phyloP scores from a whole-genome alignment of 2,329 filamentous ascomycete genomes.

The Ophiostoma novo-ulmi region DNA sequence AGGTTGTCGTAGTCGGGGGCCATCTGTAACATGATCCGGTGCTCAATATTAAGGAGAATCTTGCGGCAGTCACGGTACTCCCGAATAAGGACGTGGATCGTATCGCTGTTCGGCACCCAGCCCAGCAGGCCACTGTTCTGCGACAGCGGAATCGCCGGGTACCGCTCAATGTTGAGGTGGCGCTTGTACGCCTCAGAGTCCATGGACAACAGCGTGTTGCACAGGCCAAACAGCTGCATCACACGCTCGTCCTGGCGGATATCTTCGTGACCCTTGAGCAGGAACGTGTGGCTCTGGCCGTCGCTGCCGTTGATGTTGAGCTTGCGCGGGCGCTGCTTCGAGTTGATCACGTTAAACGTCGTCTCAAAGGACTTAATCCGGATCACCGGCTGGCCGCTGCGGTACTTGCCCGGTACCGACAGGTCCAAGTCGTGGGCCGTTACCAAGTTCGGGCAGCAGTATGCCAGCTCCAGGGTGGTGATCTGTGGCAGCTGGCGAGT shows the following conservation, averaged over 20 bases:
- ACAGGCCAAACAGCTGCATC: conserved; percentile 97
- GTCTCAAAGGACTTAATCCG: conserved; percentile 85
- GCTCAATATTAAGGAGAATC: conserved; percentile 97
- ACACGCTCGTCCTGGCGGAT: conserved; percentile 98
- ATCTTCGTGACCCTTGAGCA: conserved; percentile 98
- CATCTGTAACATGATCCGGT: conserved; percentile 99
- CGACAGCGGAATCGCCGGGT: conserved; percentile 92
- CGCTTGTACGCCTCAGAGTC: conserved; percentile 97
- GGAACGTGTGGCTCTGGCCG: conserved; percentile 78
- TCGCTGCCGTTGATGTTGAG: conserved; percentile 85
- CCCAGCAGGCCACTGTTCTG: conserved; percentile 93
- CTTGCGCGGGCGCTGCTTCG: conserved; percentile 91
- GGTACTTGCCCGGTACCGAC: conserved; percentile 92
- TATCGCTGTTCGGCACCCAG: conserved; percentile 97
- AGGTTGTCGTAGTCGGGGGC: conserved; percentile 98
- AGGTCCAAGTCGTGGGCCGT: conserved; percentile 80
- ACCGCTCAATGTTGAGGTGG: conserved; percentile 92
- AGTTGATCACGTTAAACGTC: conserved; percentile 86
- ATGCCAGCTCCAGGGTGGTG: conserved; percentile 87
- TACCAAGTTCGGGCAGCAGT: conserved; percentile 91
- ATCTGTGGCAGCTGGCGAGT: conserved; percentile 88
- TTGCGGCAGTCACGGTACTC: conserved; percentile 97
- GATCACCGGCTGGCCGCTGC: conserved; percentile 70
- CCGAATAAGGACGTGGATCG: conserved; percentile 89
- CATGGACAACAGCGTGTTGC: conserved; percentile 88